Evolutionary conservation across 306 rosid genomes (phyloP), one percentile per base, ranked within the genome.

Genomic region (Crotalaria pallida): DNA sequence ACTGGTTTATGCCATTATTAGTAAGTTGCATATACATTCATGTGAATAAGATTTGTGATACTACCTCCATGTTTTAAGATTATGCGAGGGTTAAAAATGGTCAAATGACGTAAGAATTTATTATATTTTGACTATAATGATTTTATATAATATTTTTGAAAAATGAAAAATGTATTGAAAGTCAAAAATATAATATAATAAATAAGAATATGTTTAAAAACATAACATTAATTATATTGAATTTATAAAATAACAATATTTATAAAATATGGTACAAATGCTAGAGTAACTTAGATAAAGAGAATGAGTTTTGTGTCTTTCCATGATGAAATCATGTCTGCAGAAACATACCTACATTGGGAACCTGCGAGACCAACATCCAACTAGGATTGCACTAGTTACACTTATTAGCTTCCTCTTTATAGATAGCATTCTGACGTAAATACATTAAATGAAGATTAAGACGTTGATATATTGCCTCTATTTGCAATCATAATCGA

Each of bases 21-120:
- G 82, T 81, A 72, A 72, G 69, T 34, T 80, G 69, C 74, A 72
- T 69, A 77, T 74, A 29, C 72, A 50, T 59, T 71, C 80, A 79
- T 77, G 81, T 74, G 82, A 84, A 55, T 68, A 65, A 69, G 77
- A 60, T 79, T 71, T 68, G 21, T 48, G 24, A 74, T 26, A 26
- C 4, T 26, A 1, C 4, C 31, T 4, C 4, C 31, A 26, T 26
- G 3, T 26, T n/a, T n/a, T n/a, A n/a, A n/a, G n/a, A n/a, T n/a
- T n/a, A n/a, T n/a, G n/a, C n/a, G n/a, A n/a, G n/a, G n/a, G n/a
- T n/a, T n/a, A n/a, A n/a, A n/a, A n/a, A n/a, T n/a, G n/a, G n/a
- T n/a, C n/a, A n/a, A n/a, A n/a, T n/a, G n/a, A n/a, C n/a, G n/a
- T n/a, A n/a, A n/a, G n/a, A n/a, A n/a, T n/a, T n/a, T n/a, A n/a